Percentiles rank a stretch among this genome's conserved stretches.
phyloP scores from a whole-genome alignment of 2,329 filamentous ascomycete species.

The Metarhizium guizhouense region DNA sequence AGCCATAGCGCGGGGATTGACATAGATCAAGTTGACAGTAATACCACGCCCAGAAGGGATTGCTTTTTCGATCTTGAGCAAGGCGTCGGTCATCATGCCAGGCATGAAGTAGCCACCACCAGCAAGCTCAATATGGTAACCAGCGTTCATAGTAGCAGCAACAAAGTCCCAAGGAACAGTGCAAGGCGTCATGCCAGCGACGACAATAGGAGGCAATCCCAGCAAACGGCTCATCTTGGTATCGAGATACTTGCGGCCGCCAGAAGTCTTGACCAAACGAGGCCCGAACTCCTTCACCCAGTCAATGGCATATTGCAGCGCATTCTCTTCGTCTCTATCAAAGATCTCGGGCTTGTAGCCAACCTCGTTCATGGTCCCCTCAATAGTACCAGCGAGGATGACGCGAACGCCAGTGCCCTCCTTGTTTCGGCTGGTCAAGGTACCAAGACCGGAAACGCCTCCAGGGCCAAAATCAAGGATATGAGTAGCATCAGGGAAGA shows the following conservation, averaged over 20 bases:
- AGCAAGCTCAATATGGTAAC: conserved; percentile 87
- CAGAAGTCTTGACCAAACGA: conserved; percentile 81
- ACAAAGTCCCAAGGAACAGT: conserved; percentile 91
- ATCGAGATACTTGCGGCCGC: conserved; percentile 84
- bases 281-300: conserved; percentile 98
- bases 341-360: conserved; percentile 98
- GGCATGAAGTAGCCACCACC: conserved; percentile 85
- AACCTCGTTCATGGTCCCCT: conserved; percentile 81
- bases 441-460: conserved; percentile 90
- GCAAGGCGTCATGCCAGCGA: conserved; percentile 87
- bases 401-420: conserved; percentile 96
- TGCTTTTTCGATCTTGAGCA: conserved; percentile 74
- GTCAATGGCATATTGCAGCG: conserved; percentile 88
- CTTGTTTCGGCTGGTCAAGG: conserved; percentile 97
- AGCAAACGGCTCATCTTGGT: conserved; percentile 91
- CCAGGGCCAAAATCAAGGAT: conserved; percentile 95
- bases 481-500: conserved; percentile 85
- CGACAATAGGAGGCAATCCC: conserved; percentile 78
- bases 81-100: conserved; percentile 71
- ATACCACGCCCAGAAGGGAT: conserved; percentile 84
- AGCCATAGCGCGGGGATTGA: conserved; percentile 78
- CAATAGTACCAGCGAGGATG: conserved; percentile 87
- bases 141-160: conserved; percentile 84
- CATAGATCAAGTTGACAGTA: conserved; percentile 83
- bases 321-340: conserved; percentile 89